A percentile compares a stretch with the other conserved stretches of the same genome.
Conservation (phyloP, 495 filamentous ascomycete genomes). For the Daldinia concentrica region DNA sequence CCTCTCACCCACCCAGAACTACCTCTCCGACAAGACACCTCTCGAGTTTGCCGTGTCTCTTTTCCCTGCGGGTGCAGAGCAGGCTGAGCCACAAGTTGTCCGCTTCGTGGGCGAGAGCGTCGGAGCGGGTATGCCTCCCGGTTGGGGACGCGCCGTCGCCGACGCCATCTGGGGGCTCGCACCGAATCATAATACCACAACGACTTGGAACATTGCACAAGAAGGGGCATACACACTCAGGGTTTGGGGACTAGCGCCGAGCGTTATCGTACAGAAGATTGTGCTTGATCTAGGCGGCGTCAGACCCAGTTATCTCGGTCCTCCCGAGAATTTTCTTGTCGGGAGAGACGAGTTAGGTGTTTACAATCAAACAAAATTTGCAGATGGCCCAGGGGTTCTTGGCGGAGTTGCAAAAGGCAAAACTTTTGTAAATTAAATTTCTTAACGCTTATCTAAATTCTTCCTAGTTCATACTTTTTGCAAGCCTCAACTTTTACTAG, state of each 20-base stretch:
- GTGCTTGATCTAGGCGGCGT: constrained; percentile 75
- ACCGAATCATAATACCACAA: constrained; percentile 60
- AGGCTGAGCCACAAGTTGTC: constrained; percentile 55
- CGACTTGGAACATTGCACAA: constrained; percentile 56
- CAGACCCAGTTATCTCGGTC: constrained; percentile 70
- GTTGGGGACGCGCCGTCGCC: constrained; percentile 66
- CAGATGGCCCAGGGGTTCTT: constrained; percentile 40
- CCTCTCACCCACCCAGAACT: constrained; percentile 69
- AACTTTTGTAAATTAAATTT: not conserved
- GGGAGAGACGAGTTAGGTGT: constrained; percentile 54
- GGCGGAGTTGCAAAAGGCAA: not conserved
- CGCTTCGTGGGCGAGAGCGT: constrained; percentile 61
- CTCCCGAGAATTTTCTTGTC: constrained; percentile 70
- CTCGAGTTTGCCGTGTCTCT: constrained; percentile 69
- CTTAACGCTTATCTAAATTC: not conserved
- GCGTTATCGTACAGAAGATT: constrained; percentile 74
- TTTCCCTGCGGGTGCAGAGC: constrained; percentile 51
- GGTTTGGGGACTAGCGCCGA: constrained; percentile 70
- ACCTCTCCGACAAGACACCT: constrained; percentile 64
- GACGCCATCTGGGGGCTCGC: constrained; percentile 66
- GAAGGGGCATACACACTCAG: constrained; percentile 67
- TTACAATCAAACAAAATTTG: constrained; percentile 56
- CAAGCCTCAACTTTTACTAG: constrained; percentile 1
- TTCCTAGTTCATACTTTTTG: not conserved
- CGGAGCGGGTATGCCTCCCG: constrained; percentile 60